Evolutionary conservation across 257 asterid genomes (phyloP).

Genomic region (Nicotiana tabacum): DNA sequence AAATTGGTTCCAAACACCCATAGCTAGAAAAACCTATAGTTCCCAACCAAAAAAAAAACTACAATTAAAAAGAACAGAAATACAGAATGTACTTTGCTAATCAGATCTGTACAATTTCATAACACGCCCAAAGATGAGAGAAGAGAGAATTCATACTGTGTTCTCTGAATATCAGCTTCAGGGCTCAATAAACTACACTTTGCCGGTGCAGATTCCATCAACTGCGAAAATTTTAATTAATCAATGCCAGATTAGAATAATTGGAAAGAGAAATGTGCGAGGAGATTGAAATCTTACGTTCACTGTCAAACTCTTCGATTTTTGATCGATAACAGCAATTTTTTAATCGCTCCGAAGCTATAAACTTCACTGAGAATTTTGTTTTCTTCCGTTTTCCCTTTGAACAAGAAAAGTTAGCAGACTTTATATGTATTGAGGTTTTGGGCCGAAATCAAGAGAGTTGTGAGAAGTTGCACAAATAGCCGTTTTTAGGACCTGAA

Average conservation of each 20-base stretch:
- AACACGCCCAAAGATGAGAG: background rate
- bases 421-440: background rate
- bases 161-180: slow-evolving; percentile 63
- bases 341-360: no score
- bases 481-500: no score
- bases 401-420: background rate
- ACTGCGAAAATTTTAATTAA: slow-evolving; percentile 18
- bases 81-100: no score
- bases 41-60: background rate
- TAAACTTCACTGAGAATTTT: no score
- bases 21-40: background rate
- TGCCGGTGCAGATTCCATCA: slow-evolving; percentile 37
- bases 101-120: background rate
- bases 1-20: background rate
- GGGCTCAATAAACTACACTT: slow-evolving; percentile 42
- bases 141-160: slow-evolving; percentile 41
- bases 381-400: background rate
- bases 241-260: background rate
- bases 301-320: background rate
- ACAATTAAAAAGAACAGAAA: background rate
- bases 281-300: background rate
- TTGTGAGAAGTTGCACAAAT: no score
- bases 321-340: background rate
- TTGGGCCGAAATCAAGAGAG: background rate
- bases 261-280: background rate